Percentiles rank a stretch among this genome's conserved stretches.
phyloP scores from a whole-genome alignment of 2,329 filamentous ascomycete species.

The Calonectria pauciramosa region DNA sequence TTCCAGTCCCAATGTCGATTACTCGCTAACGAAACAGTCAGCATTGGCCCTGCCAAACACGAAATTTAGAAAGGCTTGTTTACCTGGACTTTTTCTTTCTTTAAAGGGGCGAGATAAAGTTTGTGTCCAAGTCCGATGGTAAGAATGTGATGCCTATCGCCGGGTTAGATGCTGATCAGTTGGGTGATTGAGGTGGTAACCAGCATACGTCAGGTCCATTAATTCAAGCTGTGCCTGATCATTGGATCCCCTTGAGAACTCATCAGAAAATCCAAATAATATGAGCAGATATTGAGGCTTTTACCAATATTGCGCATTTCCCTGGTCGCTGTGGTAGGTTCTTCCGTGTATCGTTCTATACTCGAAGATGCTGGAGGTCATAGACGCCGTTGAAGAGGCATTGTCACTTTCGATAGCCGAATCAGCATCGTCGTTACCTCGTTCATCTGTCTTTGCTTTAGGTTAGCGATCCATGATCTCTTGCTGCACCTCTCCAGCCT shows the following conservation, averaged over 20 bases:
- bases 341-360: slow-evolving; percentile 31
- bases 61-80: fast-evolving
- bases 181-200: fast-evolving
- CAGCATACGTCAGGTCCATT: slow-evolving; percentile 39
- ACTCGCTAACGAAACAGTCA: slow-evolving; percentile 31
- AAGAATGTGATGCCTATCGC: slow-evolving; percentile 35
- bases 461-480: slow-evolving; percentile 35
- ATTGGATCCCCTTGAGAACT: slow-evolving; percentile 35
- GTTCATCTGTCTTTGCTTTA: neutral
- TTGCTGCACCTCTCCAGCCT: too few relatives aligned
- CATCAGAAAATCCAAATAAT: neutral
- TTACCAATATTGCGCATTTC: slow-evolving; percentile 31
- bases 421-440: slow-evolving; percentile 5
- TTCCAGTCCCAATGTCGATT: slow-evolving; percentile 70
- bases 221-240: slow-evolving; percentile 38
- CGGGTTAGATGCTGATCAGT: neutral
- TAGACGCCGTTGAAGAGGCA: slow-evolving; percentile 23
- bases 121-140: slow-evolving; percentile 39
- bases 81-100: slow-evolving; percentile 44
- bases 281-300: fast-evolving
- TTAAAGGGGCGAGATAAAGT: slow-evolving; percentile 34
- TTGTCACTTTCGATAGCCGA: slow-evolving; percentile 15
- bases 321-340: slow-evolving; percentile 27
- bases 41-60: slow-evolving; percentile 1
- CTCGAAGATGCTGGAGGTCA: slow-evolving; percentile 27